Evolutionary conservation across 805 yeast species (phyloP).

Genomic region (Wickerhamomyces rabaulensis): DNA sequence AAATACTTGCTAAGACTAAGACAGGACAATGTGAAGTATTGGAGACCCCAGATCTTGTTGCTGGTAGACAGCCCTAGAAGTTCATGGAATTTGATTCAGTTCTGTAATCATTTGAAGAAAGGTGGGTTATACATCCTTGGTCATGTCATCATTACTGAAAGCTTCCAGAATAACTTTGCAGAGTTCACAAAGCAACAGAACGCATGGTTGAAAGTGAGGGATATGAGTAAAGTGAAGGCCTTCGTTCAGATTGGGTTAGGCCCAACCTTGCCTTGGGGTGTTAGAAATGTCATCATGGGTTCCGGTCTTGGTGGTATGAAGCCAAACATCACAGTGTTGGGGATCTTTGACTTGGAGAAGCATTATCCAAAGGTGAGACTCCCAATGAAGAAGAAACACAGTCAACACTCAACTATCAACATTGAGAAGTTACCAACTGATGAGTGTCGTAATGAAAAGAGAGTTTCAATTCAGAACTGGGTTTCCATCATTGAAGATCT

Average conservation of each 20-base stretch:
- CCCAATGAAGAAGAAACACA: constrained; percentile 4
- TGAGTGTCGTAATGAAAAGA: constrained; percentile 61
- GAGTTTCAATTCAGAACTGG: constrained; percentile 76
- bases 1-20: constrained; percentile 78
- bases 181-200: constrained; percentile 69
- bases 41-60: constrained; percentile 94
- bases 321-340: constrained; percentile 91
- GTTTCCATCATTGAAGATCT: constrained; percentile 89
- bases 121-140: constrained; percentile 93
- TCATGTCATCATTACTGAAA: constrained; percentile 71
- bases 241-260: constrained; percentile 91
- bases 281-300: constrained; percentile 83
- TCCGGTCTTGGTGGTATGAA: constrained; percentile 98
- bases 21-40: constrained; percentile 92
- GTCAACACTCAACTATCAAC: constrained; percentile 22
- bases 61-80: constrained; percentile 90
- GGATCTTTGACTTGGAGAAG: constrained; percentile 67
- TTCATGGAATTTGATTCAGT: constrained; percentile 85
- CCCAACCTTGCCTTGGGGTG: constrained; percentile 90
- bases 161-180: constrained; percentile 56
- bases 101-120: constrained; percentile 91
- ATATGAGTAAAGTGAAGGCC: constrained; percentile 75
- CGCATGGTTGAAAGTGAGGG: constrained; percentile 84
- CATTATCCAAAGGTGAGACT: constrained; percentile 19
- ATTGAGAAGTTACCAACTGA: constrained; percentile 71